Conservation (phyloP, 768 basidiomycete genomes). For the Trametes sanguinea region DNA sequence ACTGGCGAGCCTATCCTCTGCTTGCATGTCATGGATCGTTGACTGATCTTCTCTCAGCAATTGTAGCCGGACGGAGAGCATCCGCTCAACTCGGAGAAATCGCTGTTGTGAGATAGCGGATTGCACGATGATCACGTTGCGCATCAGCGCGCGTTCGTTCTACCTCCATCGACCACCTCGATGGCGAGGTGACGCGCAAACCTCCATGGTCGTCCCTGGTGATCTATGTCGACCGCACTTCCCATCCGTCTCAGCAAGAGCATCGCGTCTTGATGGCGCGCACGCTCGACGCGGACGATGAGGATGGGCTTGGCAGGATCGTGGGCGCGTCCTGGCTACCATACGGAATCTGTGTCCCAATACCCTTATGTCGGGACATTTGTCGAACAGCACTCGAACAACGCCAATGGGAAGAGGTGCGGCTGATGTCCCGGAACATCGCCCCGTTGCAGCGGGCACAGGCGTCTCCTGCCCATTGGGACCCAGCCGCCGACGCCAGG, state of each 20-base stretch:
- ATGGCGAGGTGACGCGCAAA: not conserved
- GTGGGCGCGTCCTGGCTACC: not conserved
- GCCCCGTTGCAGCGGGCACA: conserved; percentile 6
- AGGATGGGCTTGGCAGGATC: not conserved
- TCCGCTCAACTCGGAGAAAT: too few species aligned
- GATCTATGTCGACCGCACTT: not conserved
- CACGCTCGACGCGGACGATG: not conserved
- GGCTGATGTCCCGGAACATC: conserved; percentile 6
- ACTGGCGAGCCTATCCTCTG: too few species aligned
- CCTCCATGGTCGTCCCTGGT: not conserved
- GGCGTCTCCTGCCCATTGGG: not conserved
- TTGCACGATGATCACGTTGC: not conserved
- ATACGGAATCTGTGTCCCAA: not conserved
- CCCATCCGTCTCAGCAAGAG: not conserved
- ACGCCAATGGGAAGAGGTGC: not conserved
- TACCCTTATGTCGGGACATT: not conserved
- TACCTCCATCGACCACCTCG: not conserved
- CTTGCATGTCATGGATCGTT: too few species aligned
- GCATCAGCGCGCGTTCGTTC: conserved; percentile 1
- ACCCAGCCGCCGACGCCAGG: conserved; percentile 8
- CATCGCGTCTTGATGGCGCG: conserved; percentile 2
- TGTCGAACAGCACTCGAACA: not conserved
- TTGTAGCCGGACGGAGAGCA: too few species aligned
- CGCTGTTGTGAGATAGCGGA: not conserved
- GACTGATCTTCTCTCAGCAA: too few species aligned